Conservation (phyloP, 1,284 basidiomycete species). For the Cutaneotrichosporon cyanovorans region DNA sequence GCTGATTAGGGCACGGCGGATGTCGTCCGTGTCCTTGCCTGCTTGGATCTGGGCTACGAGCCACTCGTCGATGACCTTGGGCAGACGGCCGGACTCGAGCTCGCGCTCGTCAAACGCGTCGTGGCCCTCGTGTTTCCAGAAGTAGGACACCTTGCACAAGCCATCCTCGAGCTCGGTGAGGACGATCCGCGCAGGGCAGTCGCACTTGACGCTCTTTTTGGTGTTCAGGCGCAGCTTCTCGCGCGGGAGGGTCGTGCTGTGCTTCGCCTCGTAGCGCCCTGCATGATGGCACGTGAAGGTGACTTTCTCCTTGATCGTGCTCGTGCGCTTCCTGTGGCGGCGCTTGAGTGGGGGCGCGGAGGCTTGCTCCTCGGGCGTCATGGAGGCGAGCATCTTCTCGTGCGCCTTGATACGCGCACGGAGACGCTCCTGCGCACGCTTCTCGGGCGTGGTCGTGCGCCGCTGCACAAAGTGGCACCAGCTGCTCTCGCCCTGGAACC, state of each 20-base stretch:
- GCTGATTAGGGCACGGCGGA: slow-evolving; percentile 30
- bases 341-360: slow-evolving; percentile 32
- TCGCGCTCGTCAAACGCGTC: slow-evolving; percentile 38
- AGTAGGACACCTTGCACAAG: slow-evolving; percentile 34
- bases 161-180: slow-evolving; percentile 34
- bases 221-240: slow-evolving; percentile 40
- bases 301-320: slow-evolving; percentile 36
- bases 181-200: slow-evolving; percentile 37
- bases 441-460: slow-evolving; percentile 39
- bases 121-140: slow-evolving; percentile 42
- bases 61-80: slow-evolving; percentile 41
- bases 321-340: slow-evolving; percentile 32
- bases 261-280: slow-evolving; percentile 36
- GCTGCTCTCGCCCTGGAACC: slow-evolving; percentile 36
- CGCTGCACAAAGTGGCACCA: slow-evolving; percentile 46
- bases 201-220: slow-evolving; percentile 43
- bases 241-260: slow-evolving; percentile 30
- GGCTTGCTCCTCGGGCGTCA: slow-evolving; percentile 34
- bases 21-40: slow-evolving; percentile 36
- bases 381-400: slow-evolving; percentile 23
- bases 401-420: slow-evolving; percentile 36
- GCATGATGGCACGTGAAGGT: slow-evolving; percentile 44
- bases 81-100: slow-evolving; percentile 32
- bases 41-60: slow-evolving; percentile 33
- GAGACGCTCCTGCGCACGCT: slow-evolving; percentile 38